Evolutionary conservation across 2,329 filamentous ascomycete species (phyloP).

Genomic region (Aspergillus ochraceus): DNA sequence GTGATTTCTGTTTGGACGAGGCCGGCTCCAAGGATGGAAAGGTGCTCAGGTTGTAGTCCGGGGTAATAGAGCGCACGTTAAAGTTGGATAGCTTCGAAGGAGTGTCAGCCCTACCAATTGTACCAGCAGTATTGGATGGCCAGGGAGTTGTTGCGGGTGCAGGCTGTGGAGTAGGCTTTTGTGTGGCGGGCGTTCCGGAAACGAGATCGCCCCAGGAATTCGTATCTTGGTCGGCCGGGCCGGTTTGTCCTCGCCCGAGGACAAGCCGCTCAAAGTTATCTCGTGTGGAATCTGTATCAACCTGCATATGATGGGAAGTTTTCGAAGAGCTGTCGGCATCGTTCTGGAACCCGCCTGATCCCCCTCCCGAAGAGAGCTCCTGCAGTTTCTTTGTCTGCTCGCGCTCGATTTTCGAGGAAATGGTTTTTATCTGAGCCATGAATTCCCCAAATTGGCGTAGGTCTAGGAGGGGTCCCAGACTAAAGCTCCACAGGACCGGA

Average conservation of each 20-base stretch:
- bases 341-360: conserved; percentile 44
- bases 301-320: conserved; percentile 33
- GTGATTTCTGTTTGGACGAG: conserved; percentile 27
- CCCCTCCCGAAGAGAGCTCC: conserved; percentile 68
- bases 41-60: conserved; percentile 50
- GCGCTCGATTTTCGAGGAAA: conserved; percentile 78
- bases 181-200: conserved; percentile 30
- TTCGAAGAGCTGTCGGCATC: conserved; percentile 27
- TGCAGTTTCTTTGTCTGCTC: conserved; percentile 88
- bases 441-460: conserved; percentile 85
- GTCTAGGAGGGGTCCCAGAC: conserved; percentile 82
- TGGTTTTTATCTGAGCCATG: conserved; percentile 80
- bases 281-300: conserved; percentile 55
- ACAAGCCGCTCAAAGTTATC: conserved; percentile 88
- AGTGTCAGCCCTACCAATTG: conserved; percentile 20
- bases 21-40: conserved; percentile 50
- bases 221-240: conserved; percentile 32
- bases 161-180: conserved; percentile 21
- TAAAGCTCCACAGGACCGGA: conserved; percentile 88
- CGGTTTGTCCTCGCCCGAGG: conserved; percentile 62
- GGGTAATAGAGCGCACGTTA: conserved; percentile 51
- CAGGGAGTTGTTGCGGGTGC: conserved; percentile 41
- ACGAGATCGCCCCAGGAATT: conserved; percentile 35
- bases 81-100: conserved; percentile 22
- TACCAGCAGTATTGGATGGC: conserved; percentile 34